phyloP scores from a whole-genome alignment of 2,329 filamentous ascomycete species.

The Fusarium anguioides region DNA sequence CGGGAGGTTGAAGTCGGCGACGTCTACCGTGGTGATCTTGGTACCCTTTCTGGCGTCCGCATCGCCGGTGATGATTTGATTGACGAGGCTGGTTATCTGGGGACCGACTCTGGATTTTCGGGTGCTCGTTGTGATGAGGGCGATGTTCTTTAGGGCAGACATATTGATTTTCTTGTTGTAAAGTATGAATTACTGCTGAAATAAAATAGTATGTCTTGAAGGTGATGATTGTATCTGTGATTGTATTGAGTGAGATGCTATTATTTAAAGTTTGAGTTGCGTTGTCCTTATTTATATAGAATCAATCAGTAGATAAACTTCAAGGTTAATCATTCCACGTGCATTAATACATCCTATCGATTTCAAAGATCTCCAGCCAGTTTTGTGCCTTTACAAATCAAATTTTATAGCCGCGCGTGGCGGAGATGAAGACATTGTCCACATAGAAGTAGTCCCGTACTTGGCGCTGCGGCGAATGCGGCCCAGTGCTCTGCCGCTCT shows the following conservation, averaged over 20 bases:
- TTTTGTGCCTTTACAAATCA: not conserved
- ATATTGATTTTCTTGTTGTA: not conserved
- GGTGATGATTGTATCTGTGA: not conserved
- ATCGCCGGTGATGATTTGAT: conserved; percentile 19
- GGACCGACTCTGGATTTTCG: conserved; percentile 19
- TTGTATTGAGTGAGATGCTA: not conserved
- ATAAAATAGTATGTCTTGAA: not conserved
- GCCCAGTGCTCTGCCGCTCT: not conserved
- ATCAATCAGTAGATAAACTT: accelerated
- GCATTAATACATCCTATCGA: not conserved
- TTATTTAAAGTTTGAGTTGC: not conserved
- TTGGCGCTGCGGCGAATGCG: not conserved
- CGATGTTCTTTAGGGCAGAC: conserved; percentile 14
- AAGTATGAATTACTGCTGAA: not conserved
- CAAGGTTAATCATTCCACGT: not conserved
- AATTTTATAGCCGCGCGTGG: not conserved
- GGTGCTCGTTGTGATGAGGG: conserved; percentile 25
- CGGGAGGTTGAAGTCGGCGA: conserved; percentile 51
- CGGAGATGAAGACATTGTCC: not conserved
- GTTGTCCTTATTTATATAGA: not conserved
- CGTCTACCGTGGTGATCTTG: conserved; percentile 13
- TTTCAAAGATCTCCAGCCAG: not conserved
- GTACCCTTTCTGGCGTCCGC: not conserved
- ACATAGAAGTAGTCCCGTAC: not conserved
- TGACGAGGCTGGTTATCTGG: not conserved